These are phyloP conservation scores for Asterella californica DNA, from an alignment of 225 moss, liverwort and hornwort genomes.

Conservation along the genomic window DNA sequence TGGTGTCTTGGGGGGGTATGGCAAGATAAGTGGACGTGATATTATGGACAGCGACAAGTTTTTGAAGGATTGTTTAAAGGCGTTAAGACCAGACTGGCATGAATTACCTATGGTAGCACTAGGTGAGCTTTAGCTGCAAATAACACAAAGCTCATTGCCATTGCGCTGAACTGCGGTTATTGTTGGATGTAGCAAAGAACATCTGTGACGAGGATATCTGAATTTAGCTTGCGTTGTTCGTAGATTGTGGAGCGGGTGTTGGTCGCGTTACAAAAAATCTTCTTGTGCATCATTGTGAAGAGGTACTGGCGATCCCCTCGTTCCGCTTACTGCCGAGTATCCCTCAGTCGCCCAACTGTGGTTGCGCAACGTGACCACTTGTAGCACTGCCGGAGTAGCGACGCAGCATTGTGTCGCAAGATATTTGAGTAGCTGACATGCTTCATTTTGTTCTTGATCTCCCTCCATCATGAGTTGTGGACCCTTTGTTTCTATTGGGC, in stretches of 20 bases:
- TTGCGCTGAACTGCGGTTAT: too few relatives aligned
- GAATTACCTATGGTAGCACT: conserved; percentile 27
- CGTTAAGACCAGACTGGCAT: conserved; percentile 26
- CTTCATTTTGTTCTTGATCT: neutral
- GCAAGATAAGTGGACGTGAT: conserved; percentile 79
- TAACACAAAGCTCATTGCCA: neutral
- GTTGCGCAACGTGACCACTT: too few relatives aligned
- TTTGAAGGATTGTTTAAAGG: conserved; percentile 53
- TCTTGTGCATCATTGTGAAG: conserved; percentile 72
- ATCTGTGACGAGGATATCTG: neutral
- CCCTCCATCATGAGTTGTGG: neutral
- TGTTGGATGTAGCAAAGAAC: neutral
- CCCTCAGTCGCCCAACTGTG: too few relatives aligned
- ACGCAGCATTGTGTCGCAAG: too few relatives aligned
- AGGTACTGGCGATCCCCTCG: conserved; percentile 63
- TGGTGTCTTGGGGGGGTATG: conserved; percentile 95
- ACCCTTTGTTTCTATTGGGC: neutral
- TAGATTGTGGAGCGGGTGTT: conserved; percentile 99
- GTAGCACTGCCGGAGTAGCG: too few relatives aligned
- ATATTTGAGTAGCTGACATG: too few relatives aligned
- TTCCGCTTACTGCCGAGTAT: too few relatives aligned
- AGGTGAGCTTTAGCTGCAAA: conserved; percentile 23
- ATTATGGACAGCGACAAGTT: conserved; percentile 84
- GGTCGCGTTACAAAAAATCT: conserved; percentile 91
- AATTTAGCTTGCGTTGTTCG: neutral